Evolutionary conservation across 495 filamentous ascomycete species (phyloP), one percentile per base, ranked within the genome.

Genomic region (Aspergillus conjunctus): DNA sequence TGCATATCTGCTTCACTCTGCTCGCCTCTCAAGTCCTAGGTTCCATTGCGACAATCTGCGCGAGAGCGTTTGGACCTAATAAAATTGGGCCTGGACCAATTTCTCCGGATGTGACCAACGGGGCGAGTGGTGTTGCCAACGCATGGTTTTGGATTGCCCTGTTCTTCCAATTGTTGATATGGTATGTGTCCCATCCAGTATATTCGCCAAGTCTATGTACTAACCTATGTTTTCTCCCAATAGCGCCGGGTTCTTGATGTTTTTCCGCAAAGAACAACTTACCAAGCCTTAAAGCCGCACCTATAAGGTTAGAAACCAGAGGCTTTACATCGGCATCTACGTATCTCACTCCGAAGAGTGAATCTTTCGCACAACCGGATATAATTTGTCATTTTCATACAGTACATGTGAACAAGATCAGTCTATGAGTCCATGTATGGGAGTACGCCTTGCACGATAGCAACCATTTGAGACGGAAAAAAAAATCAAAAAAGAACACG

Each of bases 261-360:
- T 88, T 74, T 90, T 89, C 79, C 77, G 87, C 33, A 88, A 87
- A 75, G 87, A 89, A 70, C 87, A 89, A 68, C 79, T 89, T 44
- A 79, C 78, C 43, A 90, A 90, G 77, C 87, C 87, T 20, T 87
- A 66, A 72, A 15, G 1, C n/a, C 15, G 14, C 32, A 22, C 18
- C 21, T 17, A 20, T 18, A 21, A 7, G 44, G 20, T 17, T 21
- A 26, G 2, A 26, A 26, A 26, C 8, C 20, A 18, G n/a, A 7
- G 6, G 6, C 44, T 7, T 21, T 18, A 48, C 17, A 11, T 18
- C 11, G 10, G 15, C 18, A 21, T 48, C 18, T 10, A 48, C 10
- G 12, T n/a, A 3, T 14, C 37, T 14, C 37, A 41, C 37, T 41
- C 8, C 12, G 5, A 5, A 11, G 37, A 41, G 37, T 7, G 37